A percentile compares a stretch with the other conserved stretches of the same genome.
phyloP scores from a whole-genome alignment of 2,329 filamentous ascomycete species.

The Aspergillus novoparasiticus region DNA sequence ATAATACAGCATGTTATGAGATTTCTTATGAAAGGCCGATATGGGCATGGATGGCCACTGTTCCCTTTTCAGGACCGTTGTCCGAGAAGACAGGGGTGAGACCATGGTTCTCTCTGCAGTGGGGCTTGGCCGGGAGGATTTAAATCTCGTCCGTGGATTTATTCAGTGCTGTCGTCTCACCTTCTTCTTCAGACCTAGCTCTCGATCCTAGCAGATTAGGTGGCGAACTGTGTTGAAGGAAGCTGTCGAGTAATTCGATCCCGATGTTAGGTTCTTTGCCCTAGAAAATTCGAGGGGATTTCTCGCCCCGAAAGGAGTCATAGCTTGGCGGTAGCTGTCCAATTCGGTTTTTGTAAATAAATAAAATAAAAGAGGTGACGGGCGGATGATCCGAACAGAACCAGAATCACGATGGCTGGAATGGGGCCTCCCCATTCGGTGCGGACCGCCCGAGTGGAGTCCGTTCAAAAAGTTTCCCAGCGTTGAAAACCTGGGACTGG shows the following conservation, averaged over 20 bases:
- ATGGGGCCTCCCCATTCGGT: slow-evolving; percentile 21
- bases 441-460: slow-evolving; percentile 21
- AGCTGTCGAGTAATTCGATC: not conserved
- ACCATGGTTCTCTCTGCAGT: not conserved
- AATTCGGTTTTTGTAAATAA: too few relatives aligned
- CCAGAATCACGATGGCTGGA: slow-evolving; percentile 10
- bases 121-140: not conserved
- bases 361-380: not conserved
- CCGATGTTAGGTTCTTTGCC: not conserved
- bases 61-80: slow-evolving; percentile 1
- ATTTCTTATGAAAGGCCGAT: not conserved
- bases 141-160: not conserved
- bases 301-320: not conserved
- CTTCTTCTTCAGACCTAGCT: not conserved
- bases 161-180: not conserved
- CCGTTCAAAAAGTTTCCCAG: slow-evolving; percentile 6
- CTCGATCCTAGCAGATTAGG: not conserved
- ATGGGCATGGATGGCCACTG: not conserved
- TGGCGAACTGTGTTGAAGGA: not conserved
- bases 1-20: not conserved
- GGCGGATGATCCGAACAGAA: slow-evolving; percentile 4
- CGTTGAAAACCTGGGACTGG: not conserved
- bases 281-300: not conserved
- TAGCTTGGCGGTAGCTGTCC: not conserved
- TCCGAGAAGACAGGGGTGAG: slow-evolving; percentile 1